Base-by-base conservation (phyloP, 345 rosid species). In the Orychophragmus violaceus region DNA sequence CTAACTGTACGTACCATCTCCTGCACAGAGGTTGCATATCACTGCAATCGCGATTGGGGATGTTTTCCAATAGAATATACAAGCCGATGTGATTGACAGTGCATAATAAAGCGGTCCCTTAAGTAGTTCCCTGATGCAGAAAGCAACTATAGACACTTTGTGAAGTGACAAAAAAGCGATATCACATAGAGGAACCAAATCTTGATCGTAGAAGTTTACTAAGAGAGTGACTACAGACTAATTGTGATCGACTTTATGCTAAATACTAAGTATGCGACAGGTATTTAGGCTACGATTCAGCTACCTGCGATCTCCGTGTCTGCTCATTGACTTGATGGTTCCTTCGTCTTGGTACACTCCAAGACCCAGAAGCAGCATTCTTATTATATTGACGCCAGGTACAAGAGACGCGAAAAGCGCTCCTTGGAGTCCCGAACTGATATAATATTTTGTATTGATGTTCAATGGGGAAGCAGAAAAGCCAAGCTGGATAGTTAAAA, bases 11-110 rank as follows among this genome's bases (percentile, higher is more conserved):
- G 16, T 81, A 94, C 99, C 99, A 80, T 94, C 99, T 85, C 99
- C 99, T 45, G 99, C 99, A 44, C 99, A 90, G 49, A 94, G 82
- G 80, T 94, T 94, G 81, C 96, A 90, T 67, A 90, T 53, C 61
- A 90, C 85, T 13, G 96, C 95, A 62, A 94, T 76, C 17, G 83
- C 80, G 33, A 83, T 59, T 0, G 99, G 97, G 54, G 97, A 85
- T 70, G 84, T 76, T 76, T 88, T 85, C 97, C 97, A 90, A 62
- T 81, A 90, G 74, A 85, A 27, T 29, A 72, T 68, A 63, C 85
- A 78, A 16, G 97, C 87, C 35, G 74, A 24, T 6, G 96, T 82
- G 59, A 90, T 77, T 11, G 95, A 66, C 6, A 75, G 13, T 21
- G 83, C 95, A 59, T 94, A 90, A 69, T 84, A 94, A 5, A 94